phyloP scores from a whole-genome alignment of 768 basidiomycete species.

The Russula virescens region DNA sequence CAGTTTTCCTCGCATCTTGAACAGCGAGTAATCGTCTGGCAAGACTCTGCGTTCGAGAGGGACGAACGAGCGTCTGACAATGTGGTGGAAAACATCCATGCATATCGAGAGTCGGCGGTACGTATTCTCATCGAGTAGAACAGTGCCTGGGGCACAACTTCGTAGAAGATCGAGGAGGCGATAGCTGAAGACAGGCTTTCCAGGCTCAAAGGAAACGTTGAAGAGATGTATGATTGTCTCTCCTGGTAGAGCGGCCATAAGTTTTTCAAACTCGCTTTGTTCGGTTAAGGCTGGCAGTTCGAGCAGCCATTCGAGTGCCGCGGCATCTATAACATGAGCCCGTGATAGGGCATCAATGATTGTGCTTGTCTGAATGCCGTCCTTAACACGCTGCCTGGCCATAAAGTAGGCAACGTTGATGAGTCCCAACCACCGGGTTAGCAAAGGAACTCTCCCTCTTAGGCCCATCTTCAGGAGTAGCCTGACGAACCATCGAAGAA shows the following conservation, averaged over 20 bases:
- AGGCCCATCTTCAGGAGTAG: no score
- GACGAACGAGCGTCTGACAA: neutral
- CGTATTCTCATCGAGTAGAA: neutral
- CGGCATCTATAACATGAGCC: neutral
- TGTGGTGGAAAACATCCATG: neutral
- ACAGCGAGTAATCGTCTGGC: neutral
- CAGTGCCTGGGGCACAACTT: neutral
- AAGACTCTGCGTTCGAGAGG: neutral
- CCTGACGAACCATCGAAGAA: neutral
- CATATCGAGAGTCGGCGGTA: neutral
- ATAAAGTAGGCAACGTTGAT: no score
- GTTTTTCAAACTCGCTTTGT: neutral
- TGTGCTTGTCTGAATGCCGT: neutral
- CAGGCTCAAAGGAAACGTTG: neutral
- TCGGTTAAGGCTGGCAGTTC: neutral
- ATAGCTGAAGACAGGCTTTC: neutral
- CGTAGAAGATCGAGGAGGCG: slow-evolving; percentile 3
- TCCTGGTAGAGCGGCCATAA: slow-evolving; percentile 1
- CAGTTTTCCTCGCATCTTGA: neutral
- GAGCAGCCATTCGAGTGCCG: slow-evolving; percentile 1
- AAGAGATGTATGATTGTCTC: neutral
- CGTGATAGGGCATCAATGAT: neutral
- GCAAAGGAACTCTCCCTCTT: no score
- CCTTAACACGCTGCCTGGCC: neutral
- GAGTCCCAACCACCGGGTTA: no score